phyloP scores from a whole-genome alignment of 257 asterid genomes.

The Forsythia suspensa region DNA sequence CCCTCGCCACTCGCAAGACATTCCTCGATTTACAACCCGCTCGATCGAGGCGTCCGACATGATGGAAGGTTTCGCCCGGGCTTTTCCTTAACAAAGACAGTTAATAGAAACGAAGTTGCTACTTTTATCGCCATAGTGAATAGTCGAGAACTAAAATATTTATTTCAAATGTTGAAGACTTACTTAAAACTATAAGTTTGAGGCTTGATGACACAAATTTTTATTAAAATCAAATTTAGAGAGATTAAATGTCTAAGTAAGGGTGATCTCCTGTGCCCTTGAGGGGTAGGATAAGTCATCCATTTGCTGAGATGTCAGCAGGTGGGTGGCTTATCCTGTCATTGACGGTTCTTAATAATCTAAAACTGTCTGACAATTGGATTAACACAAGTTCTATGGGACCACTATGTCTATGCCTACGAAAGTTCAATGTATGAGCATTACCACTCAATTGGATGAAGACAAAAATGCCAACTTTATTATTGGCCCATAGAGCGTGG shows the following conservation, averaged over 20 bases:
- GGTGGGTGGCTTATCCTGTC: no score
- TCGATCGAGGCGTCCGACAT: neutral
- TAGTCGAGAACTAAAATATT: neutral
- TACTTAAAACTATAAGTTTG: no score
- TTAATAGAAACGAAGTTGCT: neutral
- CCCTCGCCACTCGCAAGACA: no score
- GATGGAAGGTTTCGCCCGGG: neutral
- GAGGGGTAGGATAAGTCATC: no score
- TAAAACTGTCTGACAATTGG: neutral
- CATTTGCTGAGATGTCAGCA: no score
- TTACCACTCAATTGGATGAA: neutral
- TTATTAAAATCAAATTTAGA: no score
- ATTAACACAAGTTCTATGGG: neutral
- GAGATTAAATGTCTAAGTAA: no score
- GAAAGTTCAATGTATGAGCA: no score
- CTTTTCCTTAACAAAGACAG: neutral
- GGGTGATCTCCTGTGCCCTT: no score
- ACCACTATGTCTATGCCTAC: neutral
- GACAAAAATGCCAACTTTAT: conserved; percentile 6
- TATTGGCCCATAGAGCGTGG: conserved; percentile 4
- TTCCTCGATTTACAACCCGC: no score
- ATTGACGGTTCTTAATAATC: neutral
- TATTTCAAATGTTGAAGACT: no score
- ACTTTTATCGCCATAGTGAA: no score
- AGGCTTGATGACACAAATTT: neutral